Conservation (phyloP, 2,329 filamentous ascomycete genomes). For the Pseudogymnoascus sp. region DNA sequence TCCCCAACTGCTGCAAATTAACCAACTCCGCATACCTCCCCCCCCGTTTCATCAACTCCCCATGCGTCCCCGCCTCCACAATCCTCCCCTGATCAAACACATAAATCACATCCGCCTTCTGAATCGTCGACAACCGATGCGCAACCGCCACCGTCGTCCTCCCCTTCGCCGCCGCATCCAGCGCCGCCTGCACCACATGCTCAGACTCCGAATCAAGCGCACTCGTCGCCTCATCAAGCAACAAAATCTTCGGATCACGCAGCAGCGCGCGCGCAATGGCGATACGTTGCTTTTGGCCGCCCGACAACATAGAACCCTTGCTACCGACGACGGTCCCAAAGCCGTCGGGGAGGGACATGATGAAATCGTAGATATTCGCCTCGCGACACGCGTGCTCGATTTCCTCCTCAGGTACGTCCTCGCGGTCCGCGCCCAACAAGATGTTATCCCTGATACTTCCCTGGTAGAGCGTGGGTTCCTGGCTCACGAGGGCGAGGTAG, state of each 20-base stretch:
- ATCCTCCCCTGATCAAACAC: conserved; percentile 89
- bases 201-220: conserved; percentile 71
- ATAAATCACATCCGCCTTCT: conserved; percentile 90
- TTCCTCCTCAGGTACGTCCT: conserved; percentile 62
- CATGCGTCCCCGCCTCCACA: conserved; percentile 76
- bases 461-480: conserved; percentile 92
- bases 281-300: conserved; percentile 91
- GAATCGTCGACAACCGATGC: conserved; percentile 84
- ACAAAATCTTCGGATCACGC: conserved; percentile 79
- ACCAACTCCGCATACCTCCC: conserved; percentile 74
- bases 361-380: conserved; percentile 89
- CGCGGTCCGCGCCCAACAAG: conserved; percentile 62
- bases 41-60: conserved; percentile 60
- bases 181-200: conserved; percentile 70
- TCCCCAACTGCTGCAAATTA: conserved; percentile 70
- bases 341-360: conserved; percentile 75
- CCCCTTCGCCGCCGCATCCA: conserved; percentile 75
- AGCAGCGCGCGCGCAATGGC: conserved; percentile 84
- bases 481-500: conserved; percentile 78
- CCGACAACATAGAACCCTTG: conserved; percentile 78
- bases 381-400: conserved; percentile 77
- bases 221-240: conserved; percentile 75
- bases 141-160: conserved; percentile 92
- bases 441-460: conserved; percentile 89
- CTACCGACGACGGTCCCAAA: conserved; percentile 80